Percentiles rank a stretch among this genome's conserved stretches.
These are phyloP conservation scores for Monosporascus sp. DNA, from an alignment of 2,329 filamentous ascomycete species.

Conservation along the genomic window DNA sequence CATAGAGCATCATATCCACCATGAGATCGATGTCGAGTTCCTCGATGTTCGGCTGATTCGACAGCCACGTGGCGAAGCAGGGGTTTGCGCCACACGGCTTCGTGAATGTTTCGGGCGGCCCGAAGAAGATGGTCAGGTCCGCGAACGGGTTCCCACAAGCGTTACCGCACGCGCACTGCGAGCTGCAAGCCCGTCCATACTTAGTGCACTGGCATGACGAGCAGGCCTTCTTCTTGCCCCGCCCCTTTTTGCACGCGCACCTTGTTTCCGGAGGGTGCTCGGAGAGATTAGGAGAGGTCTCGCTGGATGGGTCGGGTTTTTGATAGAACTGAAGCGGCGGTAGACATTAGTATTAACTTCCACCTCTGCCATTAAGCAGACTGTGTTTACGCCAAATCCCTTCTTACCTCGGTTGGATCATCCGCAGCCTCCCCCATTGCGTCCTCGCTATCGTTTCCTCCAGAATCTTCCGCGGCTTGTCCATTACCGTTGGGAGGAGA, in stretches of 20 bases:
- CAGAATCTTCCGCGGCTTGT: slow-evolving; percentile 18
- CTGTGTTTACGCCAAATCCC: slow-evolving; percentile 2
- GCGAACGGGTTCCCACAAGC: slow-evolving; percentile 28
- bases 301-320: slow-evolving; percentile 17
- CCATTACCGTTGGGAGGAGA: slow-evolving; percentile 15
- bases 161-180: slow-evolving; percentile 23
- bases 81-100: slow-evolving; percentile 27
- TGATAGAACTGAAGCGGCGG: slow-evolving; percentile 19
- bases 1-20: slow-evolving; percentile 29
- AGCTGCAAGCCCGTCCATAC: slow-evolving; percentile 24
- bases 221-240: slow-evolving; percentile 29
- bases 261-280: slow-evolving; percentile 21
- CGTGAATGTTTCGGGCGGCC: slow-evolving; percentile 19
- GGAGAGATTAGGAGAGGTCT: slow-evolving; percentile 20
- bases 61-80: slow-evolving; percentile 29
- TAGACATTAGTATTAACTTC: slow-evolving; percentile 3
- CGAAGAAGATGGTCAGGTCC: slow-evolving; percentile 28
- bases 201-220: slow-evolving; percentile 27
- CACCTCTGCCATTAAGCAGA: neutral
- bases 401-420: slow-evolving; percentile 25
- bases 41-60: slow-evolving; percentile 28
- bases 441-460: slow-evolving; percentile 25
- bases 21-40: slow-evolving; percentile 28
- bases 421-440: slow-evolving; percentile 28
- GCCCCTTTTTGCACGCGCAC: slow-evolving; percentile 28